A percentile compares a stretch with the other conserved stretches of the same genome.
These are phyloP conservation scores for Populus hybrid DNA, from an alignment of 441 rosid genomes.

Conservation along the genomic window DNA sequence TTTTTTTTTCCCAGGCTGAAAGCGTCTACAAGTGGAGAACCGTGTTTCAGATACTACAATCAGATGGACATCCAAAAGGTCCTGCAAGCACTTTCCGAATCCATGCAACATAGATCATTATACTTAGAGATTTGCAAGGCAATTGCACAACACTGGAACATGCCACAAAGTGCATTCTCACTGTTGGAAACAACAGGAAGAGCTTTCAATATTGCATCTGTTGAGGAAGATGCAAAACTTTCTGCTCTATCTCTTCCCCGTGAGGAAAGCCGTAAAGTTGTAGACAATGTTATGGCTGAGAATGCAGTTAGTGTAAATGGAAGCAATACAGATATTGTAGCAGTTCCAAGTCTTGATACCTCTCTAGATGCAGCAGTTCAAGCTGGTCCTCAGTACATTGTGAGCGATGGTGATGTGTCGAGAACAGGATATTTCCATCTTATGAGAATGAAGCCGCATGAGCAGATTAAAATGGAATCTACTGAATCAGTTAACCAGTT, in stretches of 20 bases:
- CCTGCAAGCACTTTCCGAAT: conserved; percentile 55
- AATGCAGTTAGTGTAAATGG: conserved; percentile 35
- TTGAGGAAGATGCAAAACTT: conserved; percentile 32
- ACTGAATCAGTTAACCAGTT: conserved; percentile 37
- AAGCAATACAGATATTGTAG: conserved; percentile 27
- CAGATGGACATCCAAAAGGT: conserved; percentile 59
- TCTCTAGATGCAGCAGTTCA: conserved; percentile 18
- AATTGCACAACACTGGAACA: conserved; percentile 62
- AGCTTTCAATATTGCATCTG: conserved; percentile 19
- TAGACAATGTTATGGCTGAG: conserved; percentile 31
- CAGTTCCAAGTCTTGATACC: conserved; percentile 23
- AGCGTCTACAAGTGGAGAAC: conserved; percentile 32
- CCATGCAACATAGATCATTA: conserved; percentile 40
- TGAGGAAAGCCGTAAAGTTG: conserved; percentile 26
- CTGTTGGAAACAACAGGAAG: conserved; percentile 30
- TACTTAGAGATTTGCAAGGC: conserved; percentile 62
- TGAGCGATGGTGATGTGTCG: conserved; percentile 17
- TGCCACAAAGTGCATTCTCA: conserved; percentile 42
- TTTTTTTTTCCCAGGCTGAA: conserved; percentile 45
- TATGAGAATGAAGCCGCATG: conserved; percentile 23
- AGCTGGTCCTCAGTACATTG: conserved; percentile 17
- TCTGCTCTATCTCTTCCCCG: conserved; percentile 19
- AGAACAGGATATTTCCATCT: conserved; percentile 20
- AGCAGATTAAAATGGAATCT: conserved; percentile 36
- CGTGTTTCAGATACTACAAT: conserved; percentile 64